Base-by-base conservation (phyloP, 768 basidiomycete genomes). In the Lenzites betulinus region DNA sequence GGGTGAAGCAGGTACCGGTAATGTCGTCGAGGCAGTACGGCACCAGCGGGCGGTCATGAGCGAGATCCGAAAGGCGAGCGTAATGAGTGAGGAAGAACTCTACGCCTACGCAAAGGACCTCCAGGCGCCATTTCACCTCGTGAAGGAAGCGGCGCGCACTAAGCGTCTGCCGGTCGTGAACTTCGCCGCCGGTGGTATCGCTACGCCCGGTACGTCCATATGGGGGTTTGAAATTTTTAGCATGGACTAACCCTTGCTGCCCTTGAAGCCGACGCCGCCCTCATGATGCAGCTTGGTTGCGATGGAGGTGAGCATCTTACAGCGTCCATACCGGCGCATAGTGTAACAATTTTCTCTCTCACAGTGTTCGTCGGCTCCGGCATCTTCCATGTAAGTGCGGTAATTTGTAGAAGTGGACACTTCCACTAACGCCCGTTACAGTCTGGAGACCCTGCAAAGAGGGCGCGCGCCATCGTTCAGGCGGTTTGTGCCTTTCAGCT, bases 231-330 rank as follows among this genome's bases (percentile, higher is more conserved):
- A 2, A 20, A 25, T 1, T 8, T 33, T n/a, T 33, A 26, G 36
- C 25, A 33, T 35, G 60, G 30, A 47, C 33, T 47, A 33, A 33
- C 4, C 4, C 11, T 11, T 33, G 30, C 30, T 44, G 18, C 9
- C 67, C 59, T 59, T 28, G 57, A 74, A 86, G 94, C 92, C 66
- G 96, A 99, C 74, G 96, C 96, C 16, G 97, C 97, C 3, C 75
- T 98, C 64, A 97, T 98, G 96, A 98, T 98, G 95, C 94, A 96
- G 71, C 84, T 98, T 36, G 94, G 96, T 36, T 94, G 93, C 74
- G 96, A 96, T 70, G 94, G 95, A 79, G 90, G 95, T 95, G 69
- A 63, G 87, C 74, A 9, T 54, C 28, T 54, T 43, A 50, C 28
- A 35, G 16, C 43, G 51, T 59, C 54, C 41, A 33, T 63, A 58